Evolutionary conservation across 345 rosid genomes (phyloP), one percentile per base, ranked within the genome.

Genomic region (Sonneratia alba): DNA sequence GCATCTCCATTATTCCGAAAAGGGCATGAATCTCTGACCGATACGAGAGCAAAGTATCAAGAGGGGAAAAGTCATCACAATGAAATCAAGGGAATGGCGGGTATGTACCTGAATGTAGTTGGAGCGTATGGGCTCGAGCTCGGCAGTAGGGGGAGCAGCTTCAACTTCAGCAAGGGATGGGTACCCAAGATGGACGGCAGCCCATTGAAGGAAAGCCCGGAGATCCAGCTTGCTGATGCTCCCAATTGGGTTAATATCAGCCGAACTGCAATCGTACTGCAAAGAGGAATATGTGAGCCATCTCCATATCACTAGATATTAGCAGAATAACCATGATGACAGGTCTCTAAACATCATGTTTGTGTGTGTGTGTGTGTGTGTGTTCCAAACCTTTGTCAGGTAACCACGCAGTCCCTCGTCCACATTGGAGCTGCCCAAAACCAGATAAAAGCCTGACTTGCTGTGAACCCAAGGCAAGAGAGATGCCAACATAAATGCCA

Each of bases 121-220:
- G n/a, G 93, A 85, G 74, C 96, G 97, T 71, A 89, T 91, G 8
- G 98, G 98, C 86, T 93, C 97, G 70, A 91, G 82, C 77, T 91
- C 97, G 37, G 98, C 99, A 27, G 99, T 90, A 47, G 99, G 99
- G 55, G 99, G 99, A 77, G 98, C 98, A 71, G 96, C 91, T 89
- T 92, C 98, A 22, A 91, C 79, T 42, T 87, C 94, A 74, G 91
- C 89, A 82, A 96, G 80, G 75, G 99, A 95, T 70, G 88, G 79
- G 83, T 87, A 95, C 53, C 97, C 91, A 11, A 96, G 97, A 86
- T 87, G 78, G 64, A 62, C 74, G 48, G 99, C 96, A 81, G 98
- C 97, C 98, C 99, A 96, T 38, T 77, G 78, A 72, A 96, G 78
- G 87, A 96, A 96, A 66, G 83, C 71, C 48, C 94, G 88, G 66